These are phyloP conservation scores for Scheffersomyces titani DNA, from an alignment of 1,139 yeast genomes.

Conservation along the genomic window DNA sequence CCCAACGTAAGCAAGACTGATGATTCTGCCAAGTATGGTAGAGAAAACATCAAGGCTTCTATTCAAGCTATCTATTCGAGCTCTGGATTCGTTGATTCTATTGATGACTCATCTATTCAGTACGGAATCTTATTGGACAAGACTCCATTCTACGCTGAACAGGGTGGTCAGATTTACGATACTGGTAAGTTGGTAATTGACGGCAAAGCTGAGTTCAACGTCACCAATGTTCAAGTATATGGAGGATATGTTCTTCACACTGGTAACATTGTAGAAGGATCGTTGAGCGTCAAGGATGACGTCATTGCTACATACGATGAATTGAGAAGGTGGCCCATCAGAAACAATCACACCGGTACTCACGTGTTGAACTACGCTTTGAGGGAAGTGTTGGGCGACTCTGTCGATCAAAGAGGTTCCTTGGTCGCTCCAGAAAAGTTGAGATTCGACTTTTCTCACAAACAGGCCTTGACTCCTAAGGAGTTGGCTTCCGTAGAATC, in stretches of 20 bases:
- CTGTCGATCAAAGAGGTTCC: conserved; percentile 95
- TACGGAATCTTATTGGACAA: conserved; percentile 81
- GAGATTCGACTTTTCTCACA: conserved; percentile 94
- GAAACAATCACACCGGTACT: conserved; percentile 98
- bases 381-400: conserved; percentile 82
- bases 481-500: conserved; percentile 78
- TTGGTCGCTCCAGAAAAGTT: conserved; percentile 93
- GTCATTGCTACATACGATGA: conserved; percentile 91
- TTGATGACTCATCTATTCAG: conserved; percentile 49
- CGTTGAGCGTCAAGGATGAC: conserved; percentile 61
- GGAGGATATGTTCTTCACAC: conserved; percentile 97
- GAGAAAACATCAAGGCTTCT: conserved; percentile 60
- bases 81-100: conserved; percentile 51
- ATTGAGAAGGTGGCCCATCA: conserved; percentile 92
- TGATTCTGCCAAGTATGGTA: conserved; percentile 73
- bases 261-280: conserved; percentile 80
- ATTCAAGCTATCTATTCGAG: conserved; percentile 77
- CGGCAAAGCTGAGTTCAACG: conserved; percentile 83
- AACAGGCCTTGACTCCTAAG: conserved; percentile 69
- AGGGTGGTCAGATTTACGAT: conserved; percentile 98
- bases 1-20: conserved; percentile 76
- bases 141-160: conserved; percentile 96
- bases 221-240: conserved; percentile 86
- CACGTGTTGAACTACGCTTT: conserved; percentile 90
- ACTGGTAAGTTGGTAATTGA: conserved; percentile 91